A percentile compares a stretch with the other conserved stretches of the same genome.
Conservation (phyloP, 495 filamentous ascomycete genomes). For the Aspergillus leporis region DNA sequence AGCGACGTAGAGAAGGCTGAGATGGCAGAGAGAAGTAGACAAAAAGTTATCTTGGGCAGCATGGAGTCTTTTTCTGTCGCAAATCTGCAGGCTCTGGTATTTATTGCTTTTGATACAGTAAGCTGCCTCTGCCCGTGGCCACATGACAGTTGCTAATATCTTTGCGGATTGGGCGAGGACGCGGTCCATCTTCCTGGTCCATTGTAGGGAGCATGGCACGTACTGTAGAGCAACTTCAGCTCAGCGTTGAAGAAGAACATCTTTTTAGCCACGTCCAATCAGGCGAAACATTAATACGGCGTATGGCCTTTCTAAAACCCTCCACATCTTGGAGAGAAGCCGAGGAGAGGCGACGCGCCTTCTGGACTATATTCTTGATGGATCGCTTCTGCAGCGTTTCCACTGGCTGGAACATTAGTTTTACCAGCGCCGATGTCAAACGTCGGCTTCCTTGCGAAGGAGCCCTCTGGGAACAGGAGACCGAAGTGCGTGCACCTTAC, state of each 20-base stretch:
- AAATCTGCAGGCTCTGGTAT: constrained; percentile 28
- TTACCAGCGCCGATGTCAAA: constrained; percentile 35
- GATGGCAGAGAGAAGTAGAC: constrained; percentile 21
- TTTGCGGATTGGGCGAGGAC: constrained; percentile 25
- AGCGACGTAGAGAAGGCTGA: constrained; percentile 8
- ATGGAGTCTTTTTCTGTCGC: constrained; percentile 31
- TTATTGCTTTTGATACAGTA: constrained; percentile 31
- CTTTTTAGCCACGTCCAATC: constrained; percentile 4
- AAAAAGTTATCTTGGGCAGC: constrained; percentile 20
- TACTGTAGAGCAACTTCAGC: constrained; percentile 29
- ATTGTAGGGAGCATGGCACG: constrained; percentile 28
- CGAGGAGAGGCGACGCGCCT: constrained; percentile 27
- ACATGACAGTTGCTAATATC: not conserved
- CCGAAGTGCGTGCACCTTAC: constrained; percentile 20
- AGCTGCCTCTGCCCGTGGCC: not conserved
- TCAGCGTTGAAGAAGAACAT: constrained; percentile 24
- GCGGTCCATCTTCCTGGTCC: constrained; percentile 31
- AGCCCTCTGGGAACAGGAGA: constrained; percentile 22
- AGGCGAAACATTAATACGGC: constrained; percentile 29
- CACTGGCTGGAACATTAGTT: constrained; percentile 28
- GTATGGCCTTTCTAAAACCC: constrained; percentile 32
- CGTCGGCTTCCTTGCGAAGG: constrained; percentile 42
- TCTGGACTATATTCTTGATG: constrained; percentile 31
- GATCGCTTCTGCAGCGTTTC: constrained; percentile 31
- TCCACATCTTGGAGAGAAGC: constrained; percentile 24